Conservation (phyloP, 78 protist species). For the Dictyostelium brefeldianum region DNA sequence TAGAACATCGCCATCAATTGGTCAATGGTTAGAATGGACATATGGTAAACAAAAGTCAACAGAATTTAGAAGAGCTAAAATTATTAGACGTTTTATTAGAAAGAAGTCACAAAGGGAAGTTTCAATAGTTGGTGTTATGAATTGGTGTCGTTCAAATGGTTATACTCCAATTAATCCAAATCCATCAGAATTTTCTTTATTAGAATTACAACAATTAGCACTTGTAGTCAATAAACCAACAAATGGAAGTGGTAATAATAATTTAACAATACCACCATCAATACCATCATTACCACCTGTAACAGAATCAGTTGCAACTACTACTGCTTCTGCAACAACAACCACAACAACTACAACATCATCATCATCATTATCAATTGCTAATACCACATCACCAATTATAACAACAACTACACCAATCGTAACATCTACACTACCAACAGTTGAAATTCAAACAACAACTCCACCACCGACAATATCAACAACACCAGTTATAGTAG, state of each 20-base stretch:
- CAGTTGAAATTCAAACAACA: background rate
- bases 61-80: conserved; percentile 44
- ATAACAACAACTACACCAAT: conserved; percentile 10
- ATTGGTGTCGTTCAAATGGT: conserved; percentile 44
- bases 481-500: background rate
- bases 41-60: conserved; percentile 61
- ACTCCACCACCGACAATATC: background rate
- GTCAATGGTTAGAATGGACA: conserved; percentile 46
- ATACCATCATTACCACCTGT: background rate
- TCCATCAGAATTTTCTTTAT: too few relatives aligned
- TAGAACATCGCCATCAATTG: conserved; percentile 11
- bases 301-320: background rate
- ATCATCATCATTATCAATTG: background rate
- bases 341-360: background rate
- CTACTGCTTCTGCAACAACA: background rate
- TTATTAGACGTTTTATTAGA: background rate
- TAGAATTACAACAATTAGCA: too few relatives aligned
- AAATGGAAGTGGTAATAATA: background rate
- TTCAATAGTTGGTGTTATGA: background rate
- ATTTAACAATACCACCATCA: background rate
- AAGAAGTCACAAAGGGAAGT: background rate
- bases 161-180: conserved; percentile 4
- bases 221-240: too few relatives aligned
- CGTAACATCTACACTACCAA: background rate
- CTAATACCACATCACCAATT: background rate